Evolutionary conservation across 768 basidiomycete species (phyloP).

Genomic region (Kwoniella bestiolae): DNA sequence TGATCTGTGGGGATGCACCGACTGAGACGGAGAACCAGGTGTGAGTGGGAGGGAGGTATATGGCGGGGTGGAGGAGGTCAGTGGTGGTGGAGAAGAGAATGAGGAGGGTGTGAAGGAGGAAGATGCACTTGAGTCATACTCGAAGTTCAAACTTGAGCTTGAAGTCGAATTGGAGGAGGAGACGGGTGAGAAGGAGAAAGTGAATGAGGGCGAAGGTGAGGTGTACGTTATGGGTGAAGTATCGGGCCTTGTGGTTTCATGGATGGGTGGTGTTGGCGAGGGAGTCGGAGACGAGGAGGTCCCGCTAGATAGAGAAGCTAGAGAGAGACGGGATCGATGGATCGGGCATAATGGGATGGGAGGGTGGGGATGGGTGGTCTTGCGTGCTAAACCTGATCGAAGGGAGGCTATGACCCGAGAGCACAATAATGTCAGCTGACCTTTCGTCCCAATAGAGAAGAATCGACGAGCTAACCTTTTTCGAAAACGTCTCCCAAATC

Average conservation of each 20-base stretch:
- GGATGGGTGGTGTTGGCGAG: background rate
- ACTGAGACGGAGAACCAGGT: background rate
- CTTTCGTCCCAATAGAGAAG: background rate
- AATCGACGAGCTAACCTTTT: slow-evolving; percentile 11
- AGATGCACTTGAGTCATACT: no score
- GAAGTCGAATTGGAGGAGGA: background rate
- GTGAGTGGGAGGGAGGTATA: background rate
- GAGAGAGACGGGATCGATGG: background rate
- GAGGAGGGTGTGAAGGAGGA: no score
- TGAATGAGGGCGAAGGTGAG: background rate
- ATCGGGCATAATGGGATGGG: background rate
- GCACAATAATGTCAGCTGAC: background rate
- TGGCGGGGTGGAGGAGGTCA: background rate
- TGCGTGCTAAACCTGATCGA: background rate
- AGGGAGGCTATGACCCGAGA: background rate
- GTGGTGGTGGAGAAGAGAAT: background rate
- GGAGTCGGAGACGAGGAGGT: background rate
- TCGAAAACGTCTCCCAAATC: slow-evolving; percentile 12
- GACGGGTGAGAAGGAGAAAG: background rate
- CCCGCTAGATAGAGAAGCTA: background rate
- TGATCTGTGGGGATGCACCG: background rate
- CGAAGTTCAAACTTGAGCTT: background rate
- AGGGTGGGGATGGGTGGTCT: slow-evolving; percentile 2
- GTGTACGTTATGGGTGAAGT: background rate
- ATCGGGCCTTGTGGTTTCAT: background rate